phyloP scores from a whole-genome alignment of 1,139 yeast species.

The Yamadazyma dendronema region DNA sequence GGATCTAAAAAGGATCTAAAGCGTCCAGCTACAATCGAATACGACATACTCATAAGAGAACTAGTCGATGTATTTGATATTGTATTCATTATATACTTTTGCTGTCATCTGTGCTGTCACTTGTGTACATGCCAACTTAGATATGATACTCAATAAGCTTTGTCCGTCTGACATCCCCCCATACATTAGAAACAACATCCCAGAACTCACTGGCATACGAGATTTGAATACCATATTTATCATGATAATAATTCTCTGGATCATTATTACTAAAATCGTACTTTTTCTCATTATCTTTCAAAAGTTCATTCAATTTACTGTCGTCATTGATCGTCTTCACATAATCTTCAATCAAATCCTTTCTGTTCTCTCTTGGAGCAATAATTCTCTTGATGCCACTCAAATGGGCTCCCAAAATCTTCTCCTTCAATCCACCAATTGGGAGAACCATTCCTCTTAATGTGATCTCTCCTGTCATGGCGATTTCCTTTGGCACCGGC shows the following conservation, averaged over 20 bases:
- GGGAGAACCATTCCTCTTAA: slow-evolving; percentile 83
- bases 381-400: slow-evolving; percentile 60
- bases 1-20: too few relatives aligned
- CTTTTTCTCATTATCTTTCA: slow-evolving; percentile 34
- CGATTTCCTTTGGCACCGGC: slow-evolving; percentile 67
- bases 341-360: slow-evolving; percentile 65
- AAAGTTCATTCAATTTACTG: slow-evolving; percentile 30
- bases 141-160: slow-evolving; percentile 38
- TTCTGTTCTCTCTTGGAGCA: slow-evolving; percentile 67
- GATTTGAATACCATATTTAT: slow-evolving; percentile 56
- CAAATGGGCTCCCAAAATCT: slow-evolving; percentile 79
- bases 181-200: slow-evolving; percentile 69
- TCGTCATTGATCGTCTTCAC: slow-evolving; percentile 35
- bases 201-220: slow-evolving; percentile 73
- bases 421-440: slow-evolving; percentile 87
- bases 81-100: too few relatives aligned
- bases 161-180: slow-evolving; percentile 40
- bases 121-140: too few relatives aligned
- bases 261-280: slow-evolving; percentile 31
- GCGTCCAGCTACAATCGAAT: too few relatives aligned
- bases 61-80: too few relatives aligned
- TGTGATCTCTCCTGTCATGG: slow-evolving; percentile 95
- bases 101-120: too few relatives aligned
- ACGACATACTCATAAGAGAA: too few relatives aligned
- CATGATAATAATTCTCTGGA: slow-evolving; percentile 47